Conservation (phyloP, 2,329 filamentous ascomycete species). For the Trichoderma sp. region DNA sequence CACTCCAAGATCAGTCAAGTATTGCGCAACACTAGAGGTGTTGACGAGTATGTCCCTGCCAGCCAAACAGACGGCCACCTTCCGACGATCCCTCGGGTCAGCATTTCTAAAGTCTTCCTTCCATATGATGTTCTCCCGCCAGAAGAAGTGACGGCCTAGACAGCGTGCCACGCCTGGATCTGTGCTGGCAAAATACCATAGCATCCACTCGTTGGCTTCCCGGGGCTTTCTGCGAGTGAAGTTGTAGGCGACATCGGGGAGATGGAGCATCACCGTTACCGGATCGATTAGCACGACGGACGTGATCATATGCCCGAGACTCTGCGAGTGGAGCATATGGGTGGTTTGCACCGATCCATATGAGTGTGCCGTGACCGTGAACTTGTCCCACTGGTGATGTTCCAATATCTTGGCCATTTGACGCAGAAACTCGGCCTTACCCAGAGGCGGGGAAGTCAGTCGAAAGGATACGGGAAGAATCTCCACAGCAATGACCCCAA, state of each 20-base stretch:
- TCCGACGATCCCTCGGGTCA: constrained; percentile 28
- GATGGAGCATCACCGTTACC: constrained; percentile 64
- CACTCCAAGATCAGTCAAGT: constrained; percentile 39
- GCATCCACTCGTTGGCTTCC: constrained; percentile 64
- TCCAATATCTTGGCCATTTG: constrained; percentile 58
- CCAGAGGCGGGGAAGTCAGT: constrained; percentile 53
- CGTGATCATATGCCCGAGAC: constrained; percentile 49
- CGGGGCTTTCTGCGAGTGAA: constrained; percentile 55
- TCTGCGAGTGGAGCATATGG: constrained; percentile 54
- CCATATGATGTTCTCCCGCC: constrained; percentile 69
- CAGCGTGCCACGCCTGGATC: constrained; percentile 66
- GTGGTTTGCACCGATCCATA: constrained; percentile 64
- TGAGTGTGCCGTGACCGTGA: constrained; percentile 60
- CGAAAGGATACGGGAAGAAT: constrained; percentile 64
- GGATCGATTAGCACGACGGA: constrained; percentile 55
- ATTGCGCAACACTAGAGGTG: constrained; percentile 54
- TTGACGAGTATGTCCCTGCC: constrained; percentile 65
- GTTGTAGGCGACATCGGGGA: constrained; percentile 69
- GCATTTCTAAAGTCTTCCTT: constrained; percentile 54
- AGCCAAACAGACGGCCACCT: constrained; percentile 56
- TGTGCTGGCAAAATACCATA: constrained; percentile 68
- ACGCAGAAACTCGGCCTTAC: constrained; percentile 50
- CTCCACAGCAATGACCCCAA: constrained; percentile 65
- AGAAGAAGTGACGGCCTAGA: constrained; percentile 66
- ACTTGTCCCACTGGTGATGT: constrained; percentile 54